Base-by-base conservation (phyloP, 805 yeast genomes). In the Wickerhamomyces bovis region DNA sequence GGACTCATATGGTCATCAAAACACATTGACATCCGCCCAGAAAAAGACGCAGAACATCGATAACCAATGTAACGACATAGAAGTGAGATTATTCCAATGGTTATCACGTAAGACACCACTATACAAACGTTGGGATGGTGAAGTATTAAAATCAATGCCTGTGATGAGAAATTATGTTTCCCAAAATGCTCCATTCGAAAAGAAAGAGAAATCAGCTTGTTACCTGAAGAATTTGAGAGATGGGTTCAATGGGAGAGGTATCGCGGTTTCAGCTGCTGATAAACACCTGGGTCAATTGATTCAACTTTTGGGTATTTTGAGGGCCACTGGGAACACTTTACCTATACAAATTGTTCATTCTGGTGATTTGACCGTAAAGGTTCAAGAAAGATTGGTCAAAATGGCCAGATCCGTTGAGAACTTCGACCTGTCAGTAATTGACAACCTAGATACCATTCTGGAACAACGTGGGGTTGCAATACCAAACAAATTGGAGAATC, bases 291-390 rank as follows among this genome's bases (percentile, higher is more conserved):
- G 55, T 9, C 54, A 62, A n/a, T 52, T 69, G 15, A 41, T 60
- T 4, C 54, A 61, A n/a, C 39, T 66, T 18, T 59, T 85, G 31
- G 72, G 75, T 1, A 59, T 75, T 39, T 53, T 71, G 13, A 53
- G 75, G 30, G 61, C 62, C 15, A 40, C 58, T 11, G 62, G 64
- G 2, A 73, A 71, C 53, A 49, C 43, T 12, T 53, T 69, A 23
- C 78, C 78, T 6, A 67, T 73, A 33, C 71, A 73, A 57, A 50
- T 73, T 7, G 56, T 73, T n/a, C 65, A 61, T 43, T 62, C 63
- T 43, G 68, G 65, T 30, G 67, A 68, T 41, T 42, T 68, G 64
- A 70, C 53, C 2, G 43, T 53, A 13, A 57, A 57, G 2, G 47
- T 65, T 1, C 66, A 67, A 23, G 57, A 64, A 18, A 53, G 52